Evolutionary conservation across 768 basidiomycete genomes (phyloP).

Genomic region (Collybia sp.): DNA sequence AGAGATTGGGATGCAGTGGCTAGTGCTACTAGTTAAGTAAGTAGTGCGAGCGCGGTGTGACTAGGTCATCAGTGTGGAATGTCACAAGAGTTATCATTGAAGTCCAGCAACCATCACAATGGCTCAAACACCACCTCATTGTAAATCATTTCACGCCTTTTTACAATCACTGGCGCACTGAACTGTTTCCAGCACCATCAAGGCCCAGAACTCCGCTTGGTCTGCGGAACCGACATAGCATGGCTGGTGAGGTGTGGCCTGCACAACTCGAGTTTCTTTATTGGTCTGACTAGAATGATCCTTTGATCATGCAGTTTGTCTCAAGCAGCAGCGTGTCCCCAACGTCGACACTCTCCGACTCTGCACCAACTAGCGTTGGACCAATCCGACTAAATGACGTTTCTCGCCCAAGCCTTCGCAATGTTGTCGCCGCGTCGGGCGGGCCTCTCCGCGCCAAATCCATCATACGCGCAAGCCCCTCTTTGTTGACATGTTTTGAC

Average conservation of each 20-base stretch:
- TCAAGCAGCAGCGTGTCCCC: slow-evolving; percentile 16
- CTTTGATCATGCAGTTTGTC: too few species aligned
- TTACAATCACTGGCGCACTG: too few species aligned
- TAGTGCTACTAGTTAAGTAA: slow-evolving; percentile 8
- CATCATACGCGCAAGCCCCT: slow-evolving; percentile 58
- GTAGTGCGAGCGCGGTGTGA: slow-evolving; percentile 32
- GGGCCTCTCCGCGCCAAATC: slow-evolving; percentile 27
- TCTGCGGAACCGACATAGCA: background rate
- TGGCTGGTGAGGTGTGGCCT: slow-evolving; percentile 11
- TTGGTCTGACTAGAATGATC: background rate
- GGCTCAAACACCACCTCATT: slow-evolving; percentile 13
- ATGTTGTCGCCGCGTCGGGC: slow-evolving; percentile 20
- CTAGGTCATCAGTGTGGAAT: slow-evolving; percentile 26
- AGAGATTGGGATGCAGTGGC: slow-evolving; percentile 6
- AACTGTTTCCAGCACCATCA: too few species aligned
- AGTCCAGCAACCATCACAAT: slow-evolving; percentile 9
- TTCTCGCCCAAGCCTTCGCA: slow-evolving; percentile 25
- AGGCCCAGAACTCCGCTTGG: slow-evolving; percentile 11
- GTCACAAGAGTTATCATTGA: slow-evolving; percentile 9
- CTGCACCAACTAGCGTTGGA: slow-evolving; percentile 12
- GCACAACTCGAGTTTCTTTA: background rate
- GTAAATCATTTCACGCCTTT: slow-evolving; percentile 13
- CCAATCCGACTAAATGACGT: slow-evolving; percentile 17
- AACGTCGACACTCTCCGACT: slow-evolving; percentile 29
- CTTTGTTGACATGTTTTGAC: slow-evolving; percentile 72